Evolutionary conservation across 257 asterid species (phyloP).

Genomic region (Scutellaria barbata): DNA sequence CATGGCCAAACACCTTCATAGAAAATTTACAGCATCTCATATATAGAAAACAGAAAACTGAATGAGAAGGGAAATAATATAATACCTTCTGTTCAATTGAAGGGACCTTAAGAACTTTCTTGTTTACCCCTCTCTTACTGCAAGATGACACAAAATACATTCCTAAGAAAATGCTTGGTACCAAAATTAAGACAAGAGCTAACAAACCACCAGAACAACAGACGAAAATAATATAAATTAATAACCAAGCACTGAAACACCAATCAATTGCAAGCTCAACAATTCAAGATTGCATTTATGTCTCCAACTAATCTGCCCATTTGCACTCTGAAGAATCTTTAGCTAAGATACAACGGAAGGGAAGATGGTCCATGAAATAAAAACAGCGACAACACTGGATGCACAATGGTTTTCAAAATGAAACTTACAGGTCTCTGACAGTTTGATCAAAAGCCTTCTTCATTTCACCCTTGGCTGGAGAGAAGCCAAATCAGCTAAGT

Average conservation of each 20-base stretch:
- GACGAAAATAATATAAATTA: neutral
- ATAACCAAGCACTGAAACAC: neutral
- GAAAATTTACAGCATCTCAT: conserved; percentile 3
- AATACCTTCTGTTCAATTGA: conserved; percentile 86
- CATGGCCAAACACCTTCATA: neutral
- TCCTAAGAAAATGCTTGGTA: conserved; percentile 15
- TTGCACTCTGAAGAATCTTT: neutral
- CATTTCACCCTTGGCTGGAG: conserved; percentile 56
- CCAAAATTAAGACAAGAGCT: conserved; percentile 14
- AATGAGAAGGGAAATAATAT: conserved; percentile 21
- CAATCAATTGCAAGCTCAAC: conserved; percentile 3
- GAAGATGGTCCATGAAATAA: conserved; percentile 25
- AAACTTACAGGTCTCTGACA: conserved; percentile 88
- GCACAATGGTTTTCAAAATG: neutral
- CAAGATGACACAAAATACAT: conserved; percentile 45
- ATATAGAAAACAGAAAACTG: neutral
- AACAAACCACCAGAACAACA: conserved; percentile 5
- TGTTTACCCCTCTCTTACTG: conserved; percentile 98
- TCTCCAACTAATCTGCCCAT: neutral
- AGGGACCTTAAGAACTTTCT: conserved; percentile 95
- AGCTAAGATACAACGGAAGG: conserved; percentile 1
- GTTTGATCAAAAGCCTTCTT: conserved; percentile 97
- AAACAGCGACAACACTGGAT: conserved; percentile 2
- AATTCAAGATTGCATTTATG: neutral
- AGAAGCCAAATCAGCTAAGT: conserved; percentile 43